Conservation (phyloP, 108 stramenopile genomes). For the Conticribra guillardii region DNA sequence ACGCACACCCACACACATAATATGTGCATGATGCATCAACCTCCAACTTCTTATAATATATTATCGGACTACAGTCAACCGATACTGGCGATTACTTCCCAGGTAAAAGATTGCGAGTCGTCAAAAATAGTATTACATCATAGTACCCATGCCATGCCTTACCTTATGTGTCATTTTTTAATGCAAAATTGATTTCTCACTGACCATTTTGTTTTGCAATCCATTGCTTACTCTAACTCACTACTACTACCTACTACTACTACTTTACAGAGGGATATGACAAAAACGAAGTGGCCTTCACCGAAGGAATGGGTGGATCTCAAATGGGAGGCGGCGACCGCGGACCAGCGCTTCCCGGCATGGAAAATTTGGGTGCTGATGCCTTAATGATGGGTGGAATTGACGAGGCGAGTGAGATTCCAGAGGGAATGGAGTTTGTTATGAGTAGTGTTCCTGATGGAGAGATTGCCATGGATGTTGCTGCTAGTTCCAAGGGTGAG, state of each 20-base stretch:
- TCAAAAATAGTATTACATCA: no score
- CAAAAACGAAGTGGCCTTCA: constrained; percentile 58
- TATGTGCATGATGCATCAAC: background rate
- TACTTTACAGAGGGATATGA: constrained; percentile 90
- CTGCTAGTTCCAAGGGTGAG: constrained; percentile 55
- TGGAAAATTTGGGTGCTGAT: constrained; percentile 82
- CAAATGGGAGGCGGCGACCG: constrained; percentile 52
- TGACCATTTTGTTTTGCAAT: no score
- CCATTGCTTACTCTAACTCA: no score
- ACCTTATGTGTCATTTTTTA: no score
- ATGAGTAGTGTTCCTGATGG: constrained; percentile 80
- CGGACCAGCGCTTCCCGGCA: constrained; percentile 76
- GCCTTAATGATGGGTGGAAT: constrained; percentile 73
- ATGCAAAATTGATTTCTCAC: no score
- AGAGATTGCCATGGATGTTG: constrained; percentile 61
- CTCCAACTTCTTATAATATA: background rate
- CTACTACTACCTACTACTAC: no score
- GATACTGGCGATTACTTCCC: constrained; percentile 88
- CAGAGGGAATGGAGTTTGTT: constrained; percentile 81
- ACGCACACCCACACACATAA: background rate
- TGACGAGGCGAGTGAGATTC: constrained; percentile 66
- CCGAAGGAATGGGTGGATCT: constrained; percentile 74
- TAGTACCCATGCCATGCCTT: no score
- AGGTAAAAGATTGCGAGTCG: no score
- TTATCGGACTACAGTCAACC: constrained; percentile 44